These are phyloP conservation scores for Hypoxylon perforatum DNA, from an alignment of 495 filamentous ascomycete species.

Conservation along the genomic window DNA sequence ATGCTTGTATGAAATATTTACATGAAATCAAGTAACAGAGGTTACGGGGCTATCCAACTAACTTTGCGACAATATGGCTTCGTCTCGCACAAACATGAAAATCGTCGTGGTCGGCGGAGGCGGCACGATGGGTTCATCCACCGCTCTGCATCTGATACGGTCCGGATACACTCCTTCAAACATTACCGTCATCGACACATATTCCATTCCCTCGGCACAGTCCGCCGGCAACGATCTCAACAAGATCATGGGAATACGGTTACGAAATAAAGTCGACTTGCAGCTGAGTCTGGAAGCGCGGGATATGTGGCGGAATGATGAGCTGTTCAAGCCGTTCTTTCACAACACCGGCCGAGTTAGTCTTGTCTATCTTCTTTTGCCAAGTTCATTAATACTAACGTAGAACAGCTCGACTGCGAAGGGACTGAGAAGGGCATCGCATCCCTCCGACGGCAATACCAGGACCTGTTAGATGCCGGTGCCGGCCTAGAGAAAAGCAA, in stretches of 20 bases:
- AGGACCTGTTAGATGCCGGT: constrained; percentile 32
- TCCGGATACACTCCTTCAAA: constrained; percentile 41
- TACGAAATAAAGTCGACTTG: constrained; percentile 39
- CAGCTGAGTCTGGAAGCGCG: constrained; percentile 39
- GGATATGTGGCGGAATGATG: constrained; percentile 43
- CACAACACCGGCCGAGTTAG: constrained; percentile 42
- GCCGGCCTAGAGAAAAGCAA: constrained; percentile 34
- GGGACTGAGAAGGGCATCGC: constrained; percentile 36
- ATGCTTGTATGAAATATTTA: neutral
- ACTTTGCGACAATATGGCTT: constrained; percentile 26
- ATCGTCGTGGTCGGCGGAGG: constrained; percentile 41
- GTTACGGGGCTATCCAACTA: neutral
- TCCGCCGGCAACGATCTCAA: constrained; percentile 44
- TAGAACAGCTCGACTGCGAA: constrained; percentile 35
- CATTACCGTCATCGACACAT: constrained; percentile 42
- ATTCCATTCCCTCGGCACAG: constrained; percentile 43
- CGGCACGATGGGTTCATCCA: constrained; percentile 43
- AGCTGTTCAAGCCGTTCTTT: constrained; percentile 43
- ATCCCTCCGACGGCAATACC: constrained; percentile 29
- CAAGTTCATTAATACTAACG: constrained; percentile 4
- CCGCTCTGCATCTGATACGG: constrained; percentile 38
- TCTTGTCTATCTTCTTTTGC: neutral
- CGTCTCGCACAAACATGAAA: constrained; percentile 27
- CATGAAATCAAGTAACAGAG: neutral
- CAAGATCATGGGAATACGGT: constrained; percentile 43